Conservation (phyloP, 441 rosid species). For the Erysimum pusillum region DNA sequence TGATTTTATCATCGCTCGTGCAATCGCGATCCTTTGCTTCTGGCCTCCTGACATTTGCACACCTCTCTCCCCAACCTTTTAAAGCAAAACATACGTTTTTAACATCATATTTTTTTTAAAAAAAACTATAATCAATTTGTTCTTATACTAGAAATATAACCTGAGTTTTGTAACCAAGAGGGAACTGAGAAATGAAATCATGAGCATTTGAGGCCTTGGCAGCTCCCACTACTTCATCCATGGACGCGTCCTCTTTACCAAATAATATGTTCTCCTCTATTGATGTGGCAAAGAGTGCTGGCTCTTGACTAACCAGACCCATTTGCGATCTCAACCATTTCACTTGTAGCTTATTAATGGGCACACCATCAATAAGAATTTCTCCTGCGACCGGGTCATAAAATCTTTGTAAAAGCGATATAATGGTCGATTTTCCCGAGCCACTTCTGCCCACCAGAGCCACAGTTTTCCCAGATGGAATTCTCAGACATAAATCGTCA, state of each 20-base stretch:
- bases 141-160: background rate
- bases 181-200: constrained; percentile 66
- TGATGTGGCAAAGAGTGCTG: constrained; percentile 72
- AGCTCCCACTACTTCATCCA: constrained; percentile 63
- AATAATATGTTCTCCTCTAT: constrained; percentile 76
- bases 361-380: constrained; percentile 64
- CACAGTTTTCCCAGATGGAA: constrained; percentile 74
- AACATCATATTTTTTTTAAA: too few species aligned
- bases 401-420: constrained; percentile 76
- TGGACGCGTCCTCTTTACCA: constrained; percentile 74
- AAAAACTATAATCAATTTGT: background rate
- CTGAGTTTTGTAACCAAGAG: constrained; percentile 45
- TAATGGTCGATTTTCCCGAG: constrained; percentile 83
- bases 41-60: background rate
- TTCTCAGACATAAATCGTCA: constrained; percentile 57
- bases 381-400: constrained; percentile 77
- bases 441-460: constrained; percentile 86
- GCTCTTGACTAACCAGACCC: constrained; percentile 89
- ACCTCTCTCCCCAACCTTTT: background rate
- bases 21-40: constrained; percentile 77
- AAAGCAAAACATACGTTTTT: background rate
- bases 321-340: constrained; percentile 82
- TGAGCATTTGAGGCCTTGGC: constrained; percentile 54
- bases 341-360: constrained; percentile 62
- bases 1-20: background rate